These are phyloP conservation scores for Eucalyptus marginata DNA, from an alignment of 345 rosid species.

Conservation along the genomic window DNA sequence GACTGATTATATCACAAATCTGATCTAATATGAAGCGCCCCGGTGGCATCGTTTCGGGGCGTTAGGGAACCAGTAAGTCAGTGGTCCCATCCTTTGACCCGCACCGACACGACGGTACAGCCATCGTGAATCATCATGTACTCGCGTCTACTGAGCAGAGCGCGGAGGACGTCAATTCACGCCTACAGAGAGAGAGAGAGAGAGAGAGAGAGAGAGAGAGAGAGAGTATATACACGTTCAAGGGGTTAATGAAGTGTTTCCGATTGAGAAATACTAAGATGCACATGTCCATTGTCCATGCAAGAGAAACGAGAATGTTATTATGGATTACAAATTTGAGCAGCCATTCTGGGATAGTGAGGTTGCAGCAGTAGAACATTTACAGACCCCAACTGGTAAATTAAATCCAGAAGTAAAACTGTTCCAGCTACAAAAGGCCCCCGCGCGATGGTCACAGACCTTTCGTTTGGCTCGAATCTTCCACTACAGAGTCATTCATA, in stretches of 20 bases:
- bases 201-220: background rate
- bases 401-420: background rate
- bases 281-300: background rate
- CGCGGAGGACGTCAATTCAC: background rate
- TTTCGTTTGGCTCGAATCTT: background rate
- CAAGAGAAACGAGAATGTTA: background rate
- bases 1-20: too few species aligned
- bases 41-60: background rate
- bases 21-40: too few species aligned
- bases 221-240: background rate
- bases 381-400: background rate
- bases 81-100: background rate
- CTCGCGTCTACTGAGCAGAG: background rate
- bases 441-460: background rate
- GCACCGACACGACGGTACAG: background rate
- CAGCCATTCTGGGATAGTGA: background rate
- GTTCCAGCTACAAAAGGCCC: background rate
- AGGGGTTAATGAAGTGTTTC: background rate
- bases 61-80: background rate
- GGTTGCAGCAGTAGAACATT: background rate
- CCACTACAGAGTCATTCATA: background rate
- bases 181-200: too few species aligned
- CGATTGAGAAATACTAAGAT: background rate
- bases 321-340: background rate
- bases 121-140: background rate